These are phyloP conservation scores for Gomphus sp. DNA, from an alignment of 1,284 basidiomycete genomes.

Conservation along the genomic window DNA sequence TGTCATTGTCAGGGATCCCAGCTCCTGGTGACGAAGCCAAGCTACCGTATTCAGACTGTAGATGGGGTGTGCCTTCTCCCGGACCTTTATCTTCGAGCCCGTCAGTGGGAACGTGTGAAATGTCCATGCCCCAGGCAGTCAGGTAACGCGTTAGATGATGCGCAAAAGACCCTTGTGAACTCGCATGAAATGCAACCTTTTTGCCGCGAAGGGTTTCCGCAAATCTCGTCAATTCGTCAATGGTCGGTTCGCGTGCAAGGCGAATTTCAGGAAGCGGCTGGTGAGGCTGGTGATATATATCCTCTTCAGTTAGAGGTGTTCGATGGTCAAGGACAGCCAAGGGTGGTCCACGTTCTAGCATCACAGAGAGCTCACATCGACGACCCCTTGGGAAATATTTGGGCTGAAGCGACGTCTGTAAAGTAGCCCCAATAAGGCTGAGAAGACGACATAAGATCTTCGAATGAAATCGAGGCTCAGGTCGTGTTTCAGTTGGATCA, in stretches of 20 bases:
- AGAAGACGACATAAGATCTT: conserved; percentile 59
- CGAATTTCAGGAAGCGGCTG: conserved; percentile 38
- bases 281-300: conserved; percentile 35
- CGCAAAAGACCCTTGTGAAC: conserved; percentile 75
- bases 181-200: conserved; percentile 75
- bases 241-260: conserved; percentile 59
- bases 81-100: conserved; percentile 29
- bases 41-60: not conserved
- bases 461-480: conserved; percentile 50
- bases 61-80: not conserved
- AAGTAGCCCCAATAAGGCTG: conserved; percentile 52
- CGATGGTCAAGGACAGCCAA: conserved; percentile 22
- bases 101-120: conserved; percentile 70
- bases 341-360: conserved; percentile 44
- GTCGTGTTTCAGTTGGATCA: conserved; percentile 21
- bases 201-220: conserved; percentile 75
- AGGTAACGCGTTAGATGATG: conserved; percentile 86
- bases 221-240: conserved; percentile 71
- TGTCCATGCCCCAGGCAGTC: conserved; percentile 90
- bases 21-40: not conserved
- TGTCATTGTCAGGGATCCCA: not conserved
- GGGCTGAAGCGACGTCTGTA: conserved; percentile 32
- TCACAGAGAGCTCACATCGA: conserved; percentile 45
- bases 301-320: conserved; percentile 32
- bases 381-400: conserved; percentile 34